Evolutionary conservation across 352 stramenopile genomes (phyloP).

Genomic region (Phytophthora kernoviae): DNA sequence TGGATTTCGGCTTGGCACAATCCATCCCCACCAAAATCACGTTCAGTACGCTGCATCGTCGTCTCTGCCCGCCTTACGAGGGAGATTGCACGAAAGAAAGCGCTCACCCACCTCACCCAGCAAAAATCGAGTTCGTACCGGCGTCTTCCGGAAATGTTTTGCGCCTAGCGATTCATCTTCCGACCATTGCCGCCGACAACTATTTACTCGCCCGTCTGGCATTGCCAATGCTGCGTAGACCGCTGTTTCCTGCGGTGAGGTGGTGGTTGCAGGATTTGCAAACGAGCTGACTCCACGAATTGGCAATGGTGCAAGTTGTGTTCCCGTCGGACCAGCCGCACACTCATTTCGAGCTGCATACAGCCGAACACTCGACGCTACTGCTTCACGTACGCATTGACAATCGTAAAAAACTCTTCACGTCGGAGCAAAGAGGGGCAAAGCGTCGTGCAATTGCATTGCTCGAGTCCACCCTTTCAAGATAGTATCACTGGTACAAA

Average conservation of each 20-base stretch:
- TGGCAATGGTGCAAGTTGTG: conserved; percentile 23
- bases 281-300: conserved; percentile 14
- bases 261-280: conserved; percentile 7
- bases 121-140: too few species aligned
- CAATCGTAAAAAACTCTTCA: conserved; percentile 15
- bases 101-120: not conserved
- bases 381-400: conserved; percentile 19
- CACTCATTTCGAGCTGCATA: too few species aligned
- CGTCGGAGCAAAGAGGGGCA: not conserved
- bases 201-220: too few species aligned
- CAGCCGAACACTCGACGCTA: conserved; percentile 5
- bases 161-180: conserved; percentile 15
- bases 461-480: conserved; percentile 4
- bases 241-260: too few species aligned
- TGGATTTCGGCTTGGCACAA: not conserved
- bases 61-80: conserved; percentile 10
- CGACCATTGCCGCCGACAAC: conserved; percentile 19
- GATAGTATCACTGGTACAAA: too few species aligned
- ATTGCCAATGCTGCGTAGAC: conserved; percentile 2
- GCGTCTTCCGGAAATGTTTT: too few species aligned
- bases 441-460: conserved; percentile 28
- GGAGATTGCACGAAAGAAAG: conserved; percentile 22
- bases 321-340: conserved; percentile 1
- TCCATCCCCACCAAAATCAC: conserved; percentile 27
- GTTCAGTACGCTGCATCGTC: conserved; percentile 9